Evolutionary conservation across 2,329 filamentous ascomycete genomes (phyloP), one percentile per base, ranked within the genome.

Genomic region (Colletotrichum lindemuthianum): DNA sequence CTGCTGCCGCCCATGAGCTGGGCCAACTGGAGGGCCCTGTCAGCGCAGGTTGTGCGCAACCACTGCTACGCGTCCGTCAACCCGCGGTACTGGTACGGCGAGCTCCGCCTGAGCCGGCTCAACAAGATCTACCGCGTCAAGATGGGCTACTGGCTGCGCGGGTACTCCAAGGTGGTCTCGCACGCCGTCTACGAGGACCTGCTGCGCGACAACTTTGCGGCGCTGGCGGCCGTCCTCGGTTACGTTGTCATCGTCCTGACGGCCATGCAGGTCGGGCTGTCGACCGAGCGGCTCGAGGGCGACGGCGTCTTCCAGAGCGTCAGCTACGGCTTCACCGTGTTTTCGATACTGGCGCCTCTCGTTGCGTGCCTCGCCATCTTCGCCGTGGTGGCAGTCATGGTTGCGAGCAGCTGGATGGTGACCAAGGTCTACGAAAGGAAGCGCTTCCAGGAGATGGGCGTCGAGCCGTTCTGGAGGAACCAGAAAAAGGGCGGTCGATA

Each of bases 181-280:
- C 59, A 64, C n/a, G 60, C 63, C n/a, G 48, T 66, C 4, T 66
- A 66, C 36, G 63, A 63, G 48, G 63, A 66, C 15, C 45, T 66
- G 49, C 32, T 66, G 6, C 59, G 49, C 47, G 63, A 66, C 12
- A 66, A 66, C 33, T 66, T 66, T 16, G 59, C 47, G 12, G 53
- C 54, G 37, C 44, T 66, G 32, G 59, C 59, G 24, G 63, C 53
- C 41, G 41, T 64, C 4, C 63, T 66, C 11, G 63, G 63, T 64
- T 84, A 80, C 66, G 68, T 83, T 16, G 77, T 76, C 43, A 68
- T 85, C 13, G 73, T 83, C 15, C 72, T 86, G 37, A 79, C 79
- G 3, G 82, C 82, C 0, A 82, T 85, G 79, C 82, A 85, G 70
- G 79, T 84, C 11, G 81, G 79, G 1, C 70, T 84, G 10, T 74